These are phyloP conservation scores for Psilocybe mexicana DNA, from an alignment of 1,284 basidiomycete species.

Conservation along the genomic window DNA sequence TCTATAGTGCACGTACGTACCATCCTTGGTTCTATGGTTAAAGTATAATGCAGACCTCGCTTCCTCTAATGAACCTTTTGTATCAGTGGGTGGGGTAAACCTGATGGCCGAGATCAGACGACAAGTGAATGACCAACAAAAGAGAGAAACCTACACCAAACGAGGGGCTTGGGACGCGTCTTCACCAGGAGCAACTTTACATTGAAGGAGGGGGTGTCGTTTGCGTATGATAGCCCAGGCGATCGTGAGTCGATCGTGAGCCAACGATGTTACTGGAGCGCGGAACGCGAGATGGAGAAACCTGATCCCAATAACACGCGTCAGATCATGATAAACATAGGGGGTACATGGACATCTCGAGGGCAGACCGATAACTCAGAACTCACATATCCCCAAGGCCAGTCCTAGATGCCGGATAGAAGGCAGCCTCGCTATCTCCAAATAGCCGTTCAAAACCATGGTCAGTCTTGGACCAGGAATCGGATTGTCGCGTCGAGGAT, in stretches of 20 bases:
- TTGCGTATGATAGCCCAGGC: conserved; percentile 46
- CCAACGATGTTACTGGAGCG: conserved; percentile 32
- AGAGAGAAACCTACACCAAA: background rate
- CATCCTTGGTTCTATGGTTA: conserved; percentile 29
- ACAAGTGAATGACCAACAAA: background rate
- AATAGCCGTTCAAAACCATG: conserved; percentile 22
- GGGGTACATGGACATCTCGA: background rate
- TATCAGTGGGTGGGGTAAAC: conserved; percentile 11
- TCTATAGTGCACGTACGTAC: conserved; percentile 16
- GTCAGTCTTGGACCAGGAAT: background rate
- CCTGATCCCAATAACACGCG: conserved; percentile 19
- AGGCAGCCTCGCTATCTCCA: conserved; percentile 33
- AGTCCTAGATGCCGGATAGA: conserved; percentile 30
- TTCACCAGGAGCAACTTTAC: conserved; percentile 28
- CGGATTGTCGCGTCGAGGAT: background rate
- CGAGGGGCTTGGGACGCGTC: conserved; percentile 6
- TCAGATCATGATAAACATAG: background rate
- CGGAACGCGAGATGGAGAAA: conserved; percentile 45
- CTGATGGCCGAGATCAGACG: background rate
- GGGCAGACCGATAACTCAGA: background rate
- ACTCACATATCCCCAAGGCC: conserved; percentile 36
- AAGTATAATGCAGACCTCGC: conserved; percentile 31
- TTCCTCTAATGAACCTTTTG: conserved; percentile 27
- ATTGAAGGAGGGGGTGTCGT: conserved; percentile 46
- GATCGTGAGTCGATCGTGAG: conserved; percentile 33